Base-by-base conservation (phyloP, 176 grass and related monocot species). In the Hyparrhenia diplandra region DNA sequence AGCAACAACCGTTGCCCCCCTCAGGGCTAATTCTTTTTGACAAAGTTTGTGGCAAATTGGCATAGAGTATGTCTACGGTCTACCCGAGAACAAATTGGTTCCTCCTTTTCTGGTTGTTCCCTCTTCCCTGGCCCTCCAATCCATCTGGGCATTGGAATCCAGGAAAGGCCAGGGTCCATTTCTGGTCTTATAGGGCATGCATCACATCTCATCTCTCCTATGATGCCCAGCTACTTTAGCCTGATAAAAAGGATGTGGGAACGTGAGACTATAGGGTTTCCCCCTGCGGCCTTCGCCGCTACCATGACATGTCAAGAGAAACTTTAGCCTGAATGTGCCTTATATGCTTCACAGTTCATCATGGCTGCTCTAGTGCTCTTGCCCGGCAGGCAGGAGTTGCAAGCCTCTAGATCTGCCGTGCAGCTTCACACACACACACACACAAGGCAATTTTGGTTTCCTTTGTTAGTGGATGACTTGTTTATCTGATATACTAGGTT, bases 181-280 rank as follows among this genome's bases (percentile, higher is more conserved):
- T 74, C 67, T 83, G 54, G 71, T 87, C 76, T 66, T 79, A 67
- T 37, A 18, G 60, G 69, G 36, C 47, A 79, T 79, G 75, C 47
- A 69, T 58, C 23, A 74, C 25, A 47, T 57, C 14, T 80, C 68
- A 54, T 67, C 78, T 49, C 83, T 67, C 63, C 64, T 77, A 91
- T 94, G 86, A 91, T 91, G 86, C 75, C 58, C 80, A 54, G 24
- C 37, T 80, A 72, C 88, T 91, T 89, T 87, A 79, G 63, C 37
- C 61, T 90, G 54, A 70, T 61, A 81, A 79, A 90, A 73, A 82
- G 30, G 32, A 31, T 21, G 27, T 42, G 60, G 39, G 8, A 66
- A 77, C 42, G 79, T 82, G 79, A 74, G 74, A 51, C 7, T 78
- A 62, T 75, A 71, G 75, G 59, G 60, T 28, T 66, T 75, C 37